Evolutionary conservation across 306 rosid species (phyloP).

Genomic region (Quercus robur): DNA sequence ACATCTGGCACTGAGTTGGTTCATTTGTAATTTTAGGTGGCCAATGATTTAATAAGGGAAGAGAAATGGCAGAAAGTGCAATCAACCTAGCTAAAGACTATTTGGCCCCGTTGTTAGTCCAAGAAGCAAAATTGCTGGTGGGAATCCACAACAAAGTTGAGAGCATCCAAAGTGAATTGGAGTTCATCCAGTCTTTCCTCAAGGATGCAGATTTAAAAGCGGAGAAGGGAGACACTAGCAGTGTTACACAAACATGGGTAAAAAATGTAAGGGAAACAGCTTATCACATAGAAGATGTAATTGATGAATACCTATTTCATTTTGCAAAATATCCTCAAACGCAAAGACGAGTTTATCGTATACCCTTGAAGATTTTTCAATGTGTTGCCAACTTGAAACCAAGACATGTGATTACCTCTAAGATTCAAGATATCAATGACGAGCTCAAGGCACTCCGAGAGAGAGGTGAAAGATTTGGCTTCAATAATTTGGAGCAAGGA

Average conservation of each 20-base stretch:
- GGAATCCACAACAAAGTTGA: background rate
- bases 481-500: background rate
- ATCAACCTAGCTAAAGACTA: background rate
- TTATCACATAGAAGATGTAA: background rate
- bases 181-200: background rate
- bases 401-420: no score
- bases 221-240: background rate
- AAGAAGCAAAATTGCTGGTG: background rate
- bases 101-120: background rate
- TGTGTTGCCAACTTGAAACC: rapidly evolving
- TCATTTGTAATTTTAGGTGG: no score
- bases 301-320: background rate
- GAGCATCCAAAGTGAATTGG: background rate
- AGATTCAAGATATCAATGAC: no score
- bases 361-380: no score
- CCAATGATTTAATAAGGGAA: no score
- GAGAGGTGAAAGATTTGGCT: background rate
- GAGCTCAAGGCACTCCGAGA: background rate
- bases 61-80: background rate
- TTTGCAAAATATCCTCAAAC: background rate
- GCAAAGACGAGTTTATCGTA: no score
- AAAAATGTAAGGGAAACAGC: background rate
- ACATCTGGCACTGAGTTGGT: no score
- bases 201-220: background rate
- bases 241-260: background rate